Base-by-base conservation (phyloP, 345 rosid genomes). In the Isatis tinctoria region DNA sequence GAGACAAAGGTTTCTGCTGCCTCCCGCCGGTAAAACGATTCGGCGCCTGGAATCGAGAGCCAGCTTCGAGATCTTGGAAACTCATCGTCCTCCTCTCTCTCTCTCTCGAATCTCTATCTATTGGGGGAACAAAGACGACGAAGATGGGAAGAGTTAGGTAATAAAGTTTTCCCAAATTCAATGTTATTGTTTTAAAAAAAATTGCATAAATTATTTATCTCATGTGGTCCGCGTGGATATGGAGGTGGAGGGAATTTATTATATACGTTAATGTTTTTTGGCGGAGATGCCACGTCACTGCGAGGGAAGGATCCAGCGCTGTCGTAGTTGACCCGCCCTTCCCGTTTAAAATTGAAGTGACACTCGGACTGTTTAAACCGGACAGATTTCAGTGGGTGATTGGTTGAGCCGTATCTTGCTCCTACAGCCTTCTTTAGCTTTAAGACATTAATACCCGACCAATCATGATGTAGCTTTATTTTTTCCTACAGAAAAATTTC, bases 31-130 rank as follows among this genome's bases (percentile, higher is more conserved):
- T 3, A 28, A 74, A 36, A 45, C 74, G 62, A 52, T 64, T 69
- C 26, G 45, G 26, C 57, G 77, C 13, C 48, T 51, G 79, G 57
- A 70, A 59, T 26, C 40, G 60, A 27, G 70, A 28, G 26, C 82
- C 85, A 65, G 84, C 80, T 74, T 86, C 90, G 16, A 83, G 78
- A 81, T 88, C 93, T 70, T 85, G 90, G 65, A 86, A 85, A 69
- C 93, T 88, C 93, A 91, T 88, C 40, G 11, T 26, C 16, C 26
- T 22, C 27, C 9, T 48, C 54, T 39, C 43, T 39, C 13, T 40
- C 54, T 49, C 49, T 57, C 72, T 62, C 53, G 43, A 57, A 58
- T 58, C 63, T 65, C 60, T 72, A 12, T 39, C 43, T 8, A 1
- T 12, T 0, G 5, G 12, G 51, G 57, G 67, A 48, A 59, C 67